These are phyloP conservation scores for Sporothrix inflata DNA, from an alignment of 2,329 filamentous ascomycete genomes.

Conservation along the genomic window DNA sequence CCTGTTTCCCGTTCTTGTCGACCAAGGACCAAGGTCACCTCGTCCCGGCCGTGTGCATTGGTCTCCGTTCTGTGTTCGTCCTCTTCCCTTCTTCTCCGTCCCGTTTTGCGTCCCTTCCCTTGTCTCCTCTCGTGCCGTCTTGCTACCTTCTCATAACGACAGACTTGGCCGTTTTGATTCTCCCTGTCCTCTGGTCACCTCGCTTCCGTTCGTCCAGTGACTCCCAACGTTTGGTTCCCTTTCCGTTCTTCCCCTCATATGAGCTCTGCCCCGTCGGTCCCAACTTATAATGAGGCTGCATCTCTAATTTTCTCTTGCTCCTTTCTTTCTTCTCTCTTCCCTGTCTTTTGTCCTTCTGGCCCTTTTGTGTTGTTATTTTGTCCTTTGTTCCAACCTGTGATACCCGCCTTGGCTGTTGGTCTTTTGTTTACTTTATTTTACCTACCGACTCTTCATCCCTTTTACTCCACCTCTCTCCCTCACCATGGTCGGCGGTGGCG, in stretches of 20 bases:
- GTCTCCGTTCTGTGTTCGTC: neutral
- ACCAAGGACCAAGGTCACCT: conserved; percentile 7
- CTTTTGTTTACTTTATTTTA: neutral
- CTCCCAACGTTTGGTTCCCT: neutral
- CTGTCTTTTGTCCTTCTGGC: neutral
- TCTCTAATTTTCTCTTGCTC: neutral
- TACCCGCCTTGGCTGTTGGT: neutral
- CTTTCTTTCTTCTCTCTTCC: neutral
- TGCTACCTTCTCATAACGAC: neutral
- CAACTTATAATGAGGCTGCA: conserved; percentile 11
- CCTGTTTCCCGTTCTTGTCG: neutral
- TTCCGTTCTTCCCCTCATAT: neutral
- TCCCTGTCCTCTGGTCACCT: neutral
- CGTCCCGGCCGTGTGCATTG: conserved; percentile 11
- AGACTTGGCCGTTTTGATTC: neutral
- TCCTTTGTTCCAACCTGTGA: neutral
- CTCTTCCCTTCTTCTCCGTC: neutral
- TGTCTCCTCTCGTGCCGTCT: neutral
- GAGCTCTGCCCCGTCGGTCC: neutral
- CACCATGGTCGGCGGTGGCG: conserved; percentile 30
- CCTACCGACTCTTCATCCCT: neutral
- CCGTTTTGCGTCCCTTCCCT: neutral
- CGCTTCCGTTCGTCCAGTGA: conserved; percentile 20
- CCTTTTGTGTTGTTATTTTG: neutral
- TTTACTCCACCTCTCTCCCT: neutral